Percentiles rank a stretch among this genome's conserved stretches.
These are phyloP conservation scores for Babesia ovis DNA, from an alignment of 169 alveolate species.

Conservation along the genomic window DNA sequence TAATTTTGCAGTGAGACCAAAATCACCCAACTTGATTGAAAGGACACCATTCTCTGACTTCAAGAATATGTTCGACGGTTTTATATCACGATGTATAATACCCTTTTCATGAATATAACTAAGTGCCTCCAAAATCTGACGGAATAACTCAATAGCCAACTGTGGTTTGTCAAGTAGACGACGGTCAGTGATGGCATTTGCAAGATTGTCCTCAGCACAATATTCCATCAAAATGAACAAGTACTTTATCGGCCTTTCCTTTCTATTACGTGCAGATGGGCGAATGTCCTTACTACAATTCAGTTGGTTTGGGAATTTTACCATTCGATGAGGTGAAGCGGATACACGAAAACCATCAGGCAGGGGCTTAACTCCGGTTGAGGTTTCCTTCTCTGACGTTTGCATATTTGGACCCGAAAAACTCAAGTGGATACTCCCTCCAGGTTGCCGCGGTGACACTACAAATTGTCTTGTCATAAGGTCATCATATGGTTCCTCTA, in stretches of 20 bases:
- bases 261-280: conserved; percentile 28
- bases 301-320: not conserved
- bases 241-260: conserved; percentile 68
- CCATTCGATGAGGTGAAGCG: conserved; percentile 4
- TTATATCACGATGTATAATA: conserved; percentile 82
- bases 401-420: not conserved
- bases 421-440: conserved; percentile 9
- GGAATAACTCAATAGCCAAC: conserved; percentile 73
- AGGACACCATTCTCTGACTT: conserved; percentile 71
- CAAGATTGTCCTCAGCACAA: conserved; percentile 80
- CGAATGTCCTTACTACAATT: not conserved
- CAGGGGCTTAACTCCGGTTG: not conserved
- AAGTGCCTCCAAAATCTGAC: conserved; percentile 83
- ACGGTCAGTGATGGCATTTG: conserved; percentile 73
- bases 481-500: conserved; percentile 73
- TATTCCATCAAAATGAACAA: conserved; percentile 82
- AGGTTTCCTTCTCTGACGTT: not conserved
- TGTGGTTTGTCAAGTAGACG: conserved; percentile 69
- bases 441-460: conserved; percentile 1
- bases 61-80: conserved; percentile 83
- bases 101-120: conserved; percentile 83
- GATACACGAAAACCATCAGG: not conserved
- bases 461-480: conserved; percentile 28
- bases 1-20: conserved; percentile 82
- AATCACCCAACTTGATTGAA: conserved; percentile 81